phyloP scores from a whole-genome alignment of 1,139 yeast species.

The Candida sojae region DNA sequence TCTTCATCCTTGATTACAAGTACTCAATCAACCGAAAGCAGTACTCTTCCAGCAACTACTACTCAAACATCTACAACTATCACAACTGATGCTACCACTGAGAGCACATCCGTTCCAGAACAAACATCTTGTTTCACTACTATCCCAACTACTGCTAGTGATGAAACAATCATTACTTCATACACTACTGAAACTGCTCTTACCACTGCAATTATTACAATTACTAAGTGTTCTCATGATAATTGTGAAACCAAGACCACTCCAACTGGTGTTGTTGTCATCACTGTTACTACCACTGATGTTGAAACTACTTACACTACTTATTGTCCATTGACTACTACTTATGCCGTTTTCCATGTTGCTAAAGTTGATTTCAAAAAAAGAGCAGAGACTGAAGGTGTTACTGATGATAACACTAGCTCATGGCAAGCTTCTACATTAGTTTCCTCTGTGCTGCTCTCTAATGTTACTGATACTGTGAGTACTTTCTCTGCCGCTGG shows the following conservation, averaged over 20 bases:
- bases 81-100: not conserved
- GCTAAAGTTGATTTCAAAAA: not conserved
- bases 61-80: not conserved
- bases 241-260: conserved; percentile 20
- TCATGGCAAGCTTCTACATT: conserved; percentile 1
- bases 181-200: not conserved
- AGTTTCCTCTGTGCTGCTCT: not conserved
- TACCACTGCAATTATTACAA: conserved; percentile 21
- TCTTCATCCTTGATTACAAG: not conserved
- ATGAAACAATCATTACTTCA: no score
- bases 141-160: not conserved
- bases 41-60: not conserved
- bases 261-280: conserved; percentile 25
- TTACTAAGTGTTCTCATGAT: conserved; percentile 19
- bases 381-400: not conserved
- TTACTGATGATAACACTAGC: not conserved
- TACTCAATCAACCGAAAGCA: not conserved
- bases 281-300: conserved; percentile 13
- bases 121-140: not conserved
- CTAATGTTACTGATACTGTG: not conserved
- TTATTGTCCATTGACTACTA: conserved; percentile 15
- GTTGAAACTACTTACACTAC: conserved; percentile 26
- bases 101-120: no score
- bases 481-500: conserved; percentile 1
- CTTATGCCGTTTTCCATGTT: not conserved